Evolutionary conservation across 345 rosid species (phyloP).

Genomic region (Ailanthus altissimus): DNA sequence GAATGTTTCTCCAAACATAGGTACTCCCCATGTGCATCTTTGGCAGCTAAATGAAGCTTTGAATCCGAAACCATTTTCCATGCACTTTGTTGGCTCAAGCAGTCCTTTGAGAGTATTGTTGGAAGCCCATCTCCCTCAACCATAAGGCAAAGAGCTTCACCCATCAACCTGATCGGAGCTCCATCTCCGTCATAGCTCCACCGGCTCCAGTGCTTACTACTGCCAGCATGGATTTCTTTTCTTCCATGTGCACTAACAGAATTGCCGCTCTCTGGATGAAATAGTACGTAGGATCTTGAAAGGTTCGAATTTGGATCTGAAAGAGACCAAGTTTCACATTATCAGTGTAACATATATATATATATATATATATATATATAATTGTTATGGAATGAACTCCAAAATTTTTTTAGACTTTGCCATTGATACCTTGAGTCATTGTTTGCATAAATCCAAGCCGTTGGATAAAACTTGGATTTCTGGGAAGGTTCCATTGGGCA

Average conservation of each 20-base stretch:
- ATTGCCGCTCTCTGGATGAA: too few species aligned
- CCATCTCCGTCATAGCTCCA: constrained; percentile 18
- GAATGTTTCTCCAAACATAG: constrained; percentile 37
- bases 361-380: too few species aligned
- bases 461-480: constrained; percentile 32
- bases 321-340: background rate
- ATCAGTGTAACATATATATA: too few species aligned
- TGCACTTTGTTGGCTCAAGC: constrained; percentile 24
- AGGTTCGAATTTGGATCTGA: constrained; percentile 38
- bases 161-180: background rate
- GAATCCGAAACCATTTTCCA: constrained; percentile 36
- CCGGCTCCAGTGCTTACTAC: background rate
- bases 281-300: constrained; percentile 21
- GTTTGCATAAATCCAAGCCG: constrained; percentile 24
- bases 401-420: background rate
- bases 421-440: constrained; percentile 6
- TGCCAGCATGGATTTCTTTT: constrained; percentile 21
- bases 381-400: background rate
- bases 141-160: background rate
- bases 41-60: constrained; percentile 37
- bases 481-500: constrained; percentile 28
- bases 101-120: constrained; percentile 25
- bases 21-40: constrained; percentile 23
- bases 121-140: constrained; percentile 27
- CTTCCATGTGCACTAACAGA: constrained; percentile 24